A percentile compares a stretch with the other conserved stretches of the same genome.
Conservation (phyloP, 257 asterid species). For the Cynanchum wilfordii region DNA sequence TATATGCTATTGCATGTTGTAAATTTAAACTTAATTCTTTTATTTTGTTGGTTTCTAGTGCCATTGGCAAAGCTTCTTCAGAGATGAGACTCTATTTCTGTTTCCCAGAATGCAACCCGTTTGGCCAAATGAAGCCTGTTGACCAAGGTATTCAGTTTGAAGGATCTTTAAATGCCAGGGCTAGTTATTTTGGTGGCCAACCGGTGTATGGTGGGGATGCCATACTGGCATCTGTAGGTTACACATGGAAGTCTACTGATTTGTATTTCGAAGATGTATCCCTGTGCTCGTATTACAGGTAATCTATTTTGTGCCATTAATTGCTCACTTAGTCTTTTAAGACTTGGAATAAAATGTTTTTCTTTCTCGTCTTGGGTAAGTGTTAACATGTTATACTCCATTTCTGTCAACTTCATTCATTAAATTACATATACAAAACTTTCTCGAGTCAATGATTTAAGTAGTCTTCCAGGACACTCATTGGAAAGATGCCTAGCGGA, state of each 20-base stretch:
- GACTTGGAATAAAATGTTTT: neutral
- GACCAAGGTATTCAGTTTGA: constrained; percentile 33
- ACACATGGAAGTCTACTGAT: constrained; percentile 70
- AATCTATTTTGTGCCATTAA: constrained; percentile 19
- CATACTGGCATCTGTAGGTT: constrained; percentile 78
- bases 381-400: constrained; percentile 1
- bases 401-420: constrained; percentile 3
- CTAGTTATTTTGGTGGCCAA: constrained; percentile 74
- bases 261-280: constrained; percentile 59
- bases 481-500: constrained; percentile 73
- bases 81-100: constrained; percentile 72
- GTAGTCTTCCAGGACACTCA: constrained; percentile 46
- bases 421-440: constrained; percentile 5
- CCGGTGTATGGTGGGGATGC: constrained; percentile 79
- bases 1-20: neutral
- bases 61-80: constrained; percentile 86
- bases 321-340: constrained; percentile 9
- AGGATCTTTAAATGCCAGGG: constrained; percentile 58
- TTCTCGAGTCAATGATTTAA: constrained; percentile 6
- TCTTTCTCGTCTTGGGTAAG: neutral
- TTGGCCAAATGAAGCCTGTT: constrained; percentile 26
- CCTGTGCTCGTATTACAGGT: constrained; percentile 67
- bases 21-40: neutral
- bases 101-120: constrained; percentile 37
- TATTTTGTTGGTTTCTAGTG: constrained; percentile 36